Percentiles rank a stretch among this genome's conserved stretches.
These are phyloP conservation scores for Globisporangium cystogenes DNA, from an alignment of 352 stramenopile genomes.

Conservation along the genomic window DNA sequence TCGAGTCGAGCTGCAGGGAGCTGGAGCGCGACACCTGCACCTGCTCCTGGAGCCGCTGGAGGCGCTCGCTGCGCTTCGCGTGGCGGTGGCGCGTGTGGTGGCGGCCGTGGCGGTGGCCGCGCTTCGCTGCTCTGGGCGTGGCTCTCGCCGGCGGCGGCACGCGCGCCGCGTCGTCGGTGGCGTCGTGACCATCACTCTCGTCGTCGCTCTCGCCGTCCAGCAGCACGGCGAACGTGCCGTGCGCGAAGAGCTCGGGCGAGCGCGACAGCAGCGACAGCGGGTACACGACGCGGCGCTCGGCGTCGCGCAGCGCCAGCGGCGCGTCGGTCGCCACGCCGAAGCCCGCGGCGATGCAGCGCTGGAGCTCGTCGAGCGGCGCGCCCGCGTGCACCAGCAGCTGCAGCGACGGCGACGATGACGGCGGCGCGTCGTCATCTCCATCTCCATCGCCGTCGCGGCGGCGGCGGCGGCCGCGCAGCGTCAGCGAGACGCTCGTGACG, in stretches of 20 bases:
- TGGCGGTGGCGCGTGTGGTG: constrained; percentile 5
- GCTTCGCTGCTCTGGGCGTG: too few species aligned
- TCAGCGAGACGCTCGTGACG: constrained; percentile 41
- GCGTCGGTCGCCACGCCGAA: constrained; percentile 22
- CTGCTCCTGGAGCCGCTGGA: constrained; percentile 14
- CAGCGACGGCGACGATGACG: too few species aligned
- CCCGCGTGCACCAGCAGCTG: constrained; percentile 36
- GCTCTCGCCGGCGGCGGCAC: too few species aligned
- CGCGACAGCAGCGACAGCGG: constrained; percentile 61
- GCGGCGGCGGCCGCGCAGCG: constrained; percentile 16
- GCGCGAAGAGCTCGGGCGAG: constrained; percentile 46
- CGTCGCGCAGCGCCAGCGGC: constrained; percentile 24
- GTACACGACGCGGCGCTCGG: constrained; percentile 38
- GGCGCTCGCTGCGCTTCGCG: constrained; percentile 9
- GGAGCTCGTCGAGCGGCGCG: constrained; percentile 39
- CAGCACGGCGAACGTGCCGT: constrained; percentile 40
- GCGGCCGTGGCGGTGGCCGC: constrained; percentile 1
- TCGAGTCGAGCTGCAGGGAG: constrained; percentile 2
- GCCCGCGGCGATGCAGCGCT: constrained; percentile 36
- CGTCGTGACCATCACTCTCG: not conserved
- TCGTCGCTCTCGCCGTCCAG: constrained; percentile 10
- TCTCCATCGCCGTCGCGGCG: too few species aligned
- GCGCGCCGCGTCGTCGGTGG: too few species aligned
- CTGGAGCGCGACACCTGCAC: constrained; percentile 1
- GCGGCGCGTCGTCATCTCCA: too few species aligned